Base-by-base conservation (phyloP, 225 moss, liverwort and hornwort genomes). In the Bryoerythrophyllum caledonicum region DNA sequence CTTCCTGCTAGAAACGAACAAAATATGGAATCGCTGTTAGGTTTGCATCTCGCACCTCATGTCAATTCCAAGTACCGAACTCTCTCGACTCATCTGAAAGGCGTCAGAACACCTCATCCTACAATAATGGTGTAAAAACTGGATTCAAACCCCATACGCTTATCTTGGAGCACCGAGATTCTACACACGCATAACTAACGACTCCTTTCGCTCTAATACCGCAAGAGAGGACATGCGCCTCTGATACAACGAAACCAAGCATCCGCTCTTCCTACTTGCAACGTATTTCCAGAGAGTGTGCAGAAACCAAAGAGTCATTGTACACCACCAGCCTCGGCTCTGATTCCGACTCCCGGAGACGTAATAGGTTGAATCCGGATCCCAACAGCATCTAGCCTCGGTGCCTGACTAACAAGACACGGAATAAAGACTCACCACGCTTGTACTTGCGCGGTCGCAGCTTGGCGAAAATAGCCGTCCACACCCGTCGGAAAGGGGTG, bases 391-490 rank as follows among this genome's bases (percentile, higher is more conserved):
- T 72, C 54, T 4, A 3, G 46, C 15, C 38, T n/a, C 16, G 46
- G 51, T 12, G 7, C 30, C 32, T 2, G 21, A 38, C 30, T 53
- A 59, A 7, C 3, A 23, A 25, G 5, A 24, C 58, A n/a, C 12
- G 43, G 43, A 13, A 43, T 13, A 78, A 27, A 23, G 19, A 76
- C 85, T 78, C 70, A 88, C 88, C 88, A 73, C 85, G 88, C 85
- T 82, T 88, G 66, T 82, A 80, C 67, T 85, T 88, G 88, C 82
- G 85, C 6, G 80, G 85, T 38, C 88, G 82, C 69, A 85, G 82
- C 80, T 82, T 88, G 17, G 85, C 77, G 3, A 85, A 85, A 19
- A 88, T 85, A 37, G 88, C 80, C 69, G 78, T 82, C 88, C 88
- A 88, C 72, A 88, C 80, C 72, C 88, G 80, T 40, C 80, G 75